These are phyloP conservation scores for Boechera retrofracta DNA, from an alignment of 345 rosid species.

Conservation along the genomic window DNA sequence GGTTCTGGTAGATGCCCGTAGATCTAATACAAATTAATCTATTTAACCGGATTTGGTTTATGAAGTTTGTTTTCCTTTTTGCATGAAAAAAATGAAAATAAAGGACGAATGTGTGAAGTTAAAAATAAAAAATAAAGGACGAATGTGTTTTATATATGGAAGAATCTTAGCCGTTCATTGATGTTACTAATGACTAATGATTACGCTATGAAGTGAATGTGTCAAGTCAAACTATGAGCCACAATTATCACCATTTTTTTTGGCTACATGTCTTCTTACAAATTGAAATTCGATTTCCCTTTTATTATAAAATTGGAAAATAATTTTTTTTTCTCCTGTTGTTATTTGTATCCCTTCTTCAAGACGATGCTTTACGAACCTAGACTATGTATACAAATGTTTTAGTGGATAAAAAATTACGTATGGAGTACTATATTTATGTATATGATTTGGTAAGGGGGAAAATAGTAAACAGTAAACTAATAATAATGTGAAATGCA, in stretches of 20 bases:
- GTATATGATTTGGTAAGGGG: not conserved
- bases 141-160: constrained; percentile 1
- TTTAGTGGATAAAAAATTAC: not conserved
- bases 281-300: not conserved
- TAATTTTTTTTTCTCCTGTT: not conserved
- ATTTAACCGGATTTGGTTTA: not conserved
- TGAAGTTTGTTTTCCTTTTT: not conserved
- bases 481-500: too few relatives aligned
- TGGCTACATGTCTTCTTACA: not conserved
- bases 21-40: not conserved
- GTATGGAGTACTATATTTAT: not conserved
- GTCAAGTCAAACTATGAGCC: constrained; percentile 7
- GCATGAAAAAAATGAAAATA: not conserved
- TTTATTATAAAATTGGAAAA: not conserved
- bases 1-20: constrained; percentile 48
- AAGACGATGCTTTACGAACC: not conserved
- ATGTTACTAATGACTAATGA: not conserved
- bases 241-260: not conserved
- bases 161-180: not conserved
- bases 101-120: not conserved
- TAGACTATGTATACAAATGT: constrained; percentile 16
- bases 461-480: not conserved
- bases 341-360: not conserved
- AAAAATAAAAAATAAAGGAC: not conserved
- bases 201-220: not conserved